phyloP scores from a whole-genome alignment of 495 filamentous ascomycete genomes.

The Aspergillus incahuasiensis region DNA sequence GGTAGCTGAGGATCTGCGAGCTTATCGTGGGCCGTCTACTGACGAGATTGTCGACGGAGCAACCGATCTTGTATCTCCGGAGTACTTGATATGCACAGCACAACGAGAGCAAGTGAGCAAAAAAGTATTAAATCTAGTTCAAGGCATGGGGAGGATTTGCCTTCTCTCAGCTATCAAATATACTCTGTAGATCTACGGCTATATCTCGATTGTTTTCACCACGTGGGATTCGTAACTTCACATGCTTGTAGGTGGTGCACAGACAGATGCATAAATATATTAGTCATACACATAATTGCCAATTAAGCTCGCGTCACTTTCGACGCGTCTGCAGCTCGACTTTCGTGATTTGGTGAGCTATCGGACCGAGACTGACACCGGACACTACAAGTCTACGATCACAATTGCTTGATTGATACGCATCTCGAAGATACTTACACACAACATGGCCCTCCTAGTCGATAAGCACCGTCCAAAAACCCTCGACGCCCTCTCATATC shows the following conservation, averaged over 20 bases:
- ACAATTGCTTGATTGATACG: neutral
- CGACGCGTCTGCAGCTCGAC: conserved; percentile 28
- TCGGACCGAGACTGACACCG: neutral
- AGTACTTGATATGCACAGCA: no score
- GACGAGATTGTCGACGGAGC: neutral
- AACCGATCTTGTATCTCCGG: no score
- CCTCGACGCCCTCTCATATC: conserved; percentile 83
- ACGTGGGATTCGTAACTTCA: neutral
- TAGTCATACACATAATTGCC: conserved; percentile 7
- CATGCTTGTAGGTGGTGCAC: neutral
- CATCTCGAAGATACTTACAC: neutral
- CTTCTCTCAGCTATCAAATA: no score
- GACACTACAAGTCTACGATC: neutral
- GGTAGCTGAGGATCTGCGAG: no score
- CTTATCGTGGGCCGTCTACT: no score
- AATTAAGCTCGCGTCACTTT: conserved; percentile 37
- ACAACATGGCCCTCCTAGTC: conserved; percentile 72
- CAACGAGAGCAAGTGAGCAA: no score
- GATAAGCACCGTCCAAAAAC: conserved; percentile 91
- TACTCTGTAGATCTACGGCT: no score
- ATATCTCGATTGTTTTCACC: neutral
- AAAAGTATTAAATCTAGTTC: no score
- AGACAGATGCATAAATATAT: conserved; percentile 24
- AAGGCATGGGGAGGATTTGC: no score
- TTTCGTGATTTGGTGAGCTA: conserved; percentile 10